Evolutionary conservation across 176 grass and related monocot genomes (phyloP), one percentile per base, ranked within the genome.

Genomic region (Raddia guianensis): DNA sequence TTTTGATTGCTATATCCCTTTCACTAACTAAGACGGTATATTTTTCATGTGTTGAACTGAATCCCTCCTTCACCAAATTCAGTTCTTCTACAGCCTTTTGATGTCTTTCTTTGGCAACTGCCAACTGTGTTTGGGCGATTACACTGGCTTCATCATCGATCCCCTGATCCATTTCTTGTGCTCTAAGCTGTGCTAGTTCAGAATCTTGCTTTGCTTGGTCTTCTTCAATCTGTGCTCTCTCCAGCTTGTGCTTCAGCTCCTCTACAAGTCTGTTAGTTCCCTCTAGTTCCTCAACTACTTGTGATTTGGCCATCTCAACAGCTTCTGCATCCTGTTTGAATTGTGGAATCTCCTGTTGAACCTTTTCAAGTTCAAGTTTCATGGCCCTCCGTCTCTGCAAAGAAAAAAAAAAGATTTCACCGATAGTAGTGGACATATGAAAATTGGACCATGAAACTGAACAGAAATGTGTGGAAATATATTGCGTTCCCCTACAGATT

Each of bases 131-230:
- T 79, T 94, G 89, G 16, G 89, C 77, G 66, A 87, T 84, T 57
- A 97, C 80, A 66, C 94, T 97, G 43, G 91, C 84, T 77, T 85
- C 89, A 74, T 86, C 80, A 11, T 81, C 74, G 81, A 92, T 92
- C 18, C 94, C 94, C 65, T 85, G 86, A 66, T 93, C 89, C 70
- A 95, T 89, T 82, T 95, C 92, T 76, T 93, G 76, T 18, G 81
- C 78, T 67, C 92, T 89, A 55, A 93, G 74, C 51, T 89, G 81
- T 40, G 88, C 92, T 59, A 98, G 77, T 72, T 98, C 92, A 51
- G 81, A 94, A 83, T 98, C 95, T 80, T 98, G 92, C 81, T 90
- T 90, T 77, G 92, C 90, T 75, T 92, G 92, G 60, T 80, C 90
- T 49, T 91, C 78, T 82, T 95, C 95, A 85, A 87, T 80, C 50